These are phyloP conservation scores for Hibiscus mutabilis DNA, from an alignment of 345 rosid species.

Conservation along the genomic window DNA sequence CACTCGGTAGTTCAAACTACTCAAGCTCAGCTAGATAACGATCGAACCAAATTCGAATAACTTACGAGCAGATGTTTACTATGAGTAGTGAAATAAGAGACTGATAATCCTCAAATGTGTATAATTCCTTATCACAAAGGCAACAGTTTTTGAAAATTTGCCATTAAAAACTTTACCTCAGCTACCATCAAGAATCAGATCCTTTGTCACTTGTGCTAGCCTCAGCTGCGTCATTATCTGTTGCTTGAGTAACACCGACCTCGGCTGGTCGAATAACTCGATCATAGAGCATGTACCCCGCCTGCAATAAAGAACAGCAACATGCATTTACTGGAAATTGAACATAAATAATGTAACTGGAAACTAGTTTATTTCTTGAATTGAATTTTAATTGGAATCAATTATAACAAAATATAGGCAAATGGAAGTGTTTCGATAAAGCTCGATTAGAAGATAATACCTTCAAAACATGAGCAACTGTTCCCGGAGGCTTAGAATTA, in stretches of 20 bases:
- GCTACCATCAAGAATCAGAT: constrained; percentile 29
- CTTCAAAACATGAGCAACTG: constrained; percentile 79
- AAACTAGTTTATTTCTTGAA: background rate
- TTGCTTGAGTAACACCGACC: constrained; percentile 75
- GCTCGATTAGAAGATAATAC: constrained; percentile 23
- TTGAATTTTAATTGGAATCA: no score
- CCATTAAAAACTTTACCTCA: background rate
- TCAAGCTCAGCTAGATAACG: background rate
- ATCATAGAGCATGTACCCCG: constrained; percentile 69
- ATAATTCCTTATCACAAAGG: background rate
- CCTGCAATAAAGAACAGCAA: constrained; percentile 33
- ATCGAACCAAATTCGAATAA: background rate
- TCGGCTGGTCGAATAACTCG: constrained; percentile 93
- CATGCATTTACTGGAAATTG: background rate
- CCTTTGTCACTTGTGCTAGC: constrained; percentile 17
- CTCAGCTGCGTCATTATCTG: constrained; percentile 27
- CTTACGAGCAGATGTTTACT: background rate
- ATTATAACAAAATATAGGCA: background rate
- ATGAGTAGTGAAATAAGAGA: background rate
- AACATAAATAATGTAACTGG: background rate
- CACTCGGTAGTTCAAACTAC: background rate
- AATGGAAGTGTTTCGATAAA: background rate
- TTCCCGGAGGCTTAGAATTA: constrained; percentile 78
- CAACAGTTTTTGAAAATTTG: constrained; percentile 15
- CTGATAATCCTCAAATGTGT: background rate